Base-by-base conservation (phyloP, 225 moss, liverwort and hornwort species). In the Polytrichum formosum region DNA sequence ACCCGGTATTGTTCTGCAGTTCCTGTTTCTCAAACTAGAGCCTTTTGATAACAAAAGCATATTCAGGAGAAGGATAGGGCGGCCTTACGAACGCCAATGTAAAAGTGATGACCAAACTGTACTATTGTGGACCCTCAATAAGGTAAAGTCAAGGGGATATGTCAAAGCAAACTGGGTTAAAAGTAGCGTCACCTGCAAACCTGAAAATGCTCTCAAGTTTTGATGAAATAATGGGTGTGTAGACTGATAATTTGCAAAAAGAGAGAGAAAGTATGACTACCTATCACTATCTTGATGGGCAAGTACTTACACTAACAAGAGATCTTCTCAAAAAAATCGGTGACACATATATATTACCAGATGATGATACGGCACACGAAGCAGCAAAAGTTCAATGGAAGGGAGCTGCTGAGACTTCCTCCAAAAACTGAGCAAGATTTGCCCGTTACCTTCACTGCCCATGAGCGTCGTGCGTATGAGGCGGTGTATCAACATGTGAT, bases 311-410 rank as follows among this genome's bases (percentile, higher is more conserved):
- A 46, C 46, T 46, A 46, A 2, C 13, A 16, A 46, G 3, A 46
- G 16, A 46, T 46, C 16, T 46, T 46, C 46, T 46, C 13, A 13
- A 10, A 46, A 46, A 13, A 13, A 46, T 46, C 13, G 75, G n/a
- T 75, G 80, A 78, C 65, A 68, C 21, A 26, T 54, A 66, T 76
- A 25, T 9, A 67, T 56, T 6, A 46, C 46, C 92, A 97, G 97
- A 97, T 97, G 79, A 97, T 97, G 97, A 97, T 97, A 81, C 89
- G 97, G 46, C 97, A 97, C 83, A 97, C 97, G 72, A 97, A 97
- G 91, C 94, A 94, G 88, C 97, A 97, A 78, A 97, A 97, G 88
- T 92, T 97, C 61, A 97, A 97, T 75, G 97, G 97, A 82, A 90
- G 92, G 76, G 97, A 97, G 92, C 88, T 97, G 74, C 89, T 97